These are phyloP conservation scores for Hippophae gyantsensis DNA, from an alignment of 306 rosid genomes.

Conservation along the genomic window DNA sequence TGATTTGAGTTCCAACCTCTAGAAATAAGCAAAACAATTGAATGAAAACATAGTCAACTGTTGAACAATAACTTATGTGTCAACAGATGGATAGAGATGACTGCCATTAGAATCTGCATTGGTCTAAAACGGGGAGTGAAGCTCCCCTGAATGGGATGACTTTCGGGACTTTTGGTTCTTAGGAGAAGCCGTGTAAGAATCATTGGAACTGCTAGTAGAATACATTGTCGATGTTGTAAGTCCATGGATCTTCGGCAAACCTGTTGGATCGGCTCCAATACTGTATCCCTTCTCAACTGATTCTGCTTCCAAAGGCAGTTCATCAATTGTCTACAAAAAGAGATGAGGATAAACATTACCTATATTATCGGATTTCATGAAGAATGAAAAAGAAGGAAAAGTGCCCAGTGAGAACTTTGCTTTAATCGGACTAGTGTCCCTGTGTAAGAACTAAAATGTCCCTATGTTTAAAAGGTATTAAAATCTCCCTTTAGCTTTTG, in stretches of 20 bases:
- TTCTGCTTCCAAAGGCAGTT: constrained; percentile 88
- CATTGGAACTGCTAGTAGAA: constrained; percentile 51
- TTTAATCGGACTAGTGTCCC: too few relatives aligned
- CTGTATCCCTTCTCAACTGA: constrained; percentile 83
- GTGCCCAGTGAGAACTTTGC: not conserved
- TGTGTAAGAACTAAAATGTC: not conserved
- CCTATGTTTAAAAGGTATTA: too few relatives aligned
- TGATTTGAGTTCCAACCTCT: too few relatives aligned
- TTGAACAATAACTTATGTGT: too few relatives aligned
- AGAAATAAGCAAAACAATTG: too few relatives aligned
- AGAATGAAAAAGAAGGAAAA: not conserved
- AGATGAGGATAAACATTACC: constrained; percentile 2
- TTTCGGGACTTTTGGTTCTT: constrained; percentile 56
- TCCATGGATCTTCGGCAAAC: constrained; percentile 85
- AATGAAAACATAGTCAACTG: too few relatives aligned
- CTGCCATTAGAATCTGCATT: constrained; percentile 72
- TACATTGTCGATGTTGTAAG: constrained; percentile 67
- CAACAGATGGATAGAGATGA: constrained; percentile 38
- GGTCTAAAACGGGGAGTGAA: constrained; percentile 45
- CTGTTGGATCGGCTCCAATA: constrained; percentile 61
- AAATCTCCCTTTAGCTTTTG: too few relatives aligned
- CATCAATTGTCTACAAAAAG: constrained; percentile 69
- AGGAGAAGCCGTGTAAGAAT: constrained; percentile 60
- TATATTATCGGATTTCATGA: not conserved
- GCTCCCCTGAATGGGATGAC: constrained; percentile 87